Evolutionary conservation across 345 rosid species (phyloP).

Genomic region (Durio zibethinus): DNA sequence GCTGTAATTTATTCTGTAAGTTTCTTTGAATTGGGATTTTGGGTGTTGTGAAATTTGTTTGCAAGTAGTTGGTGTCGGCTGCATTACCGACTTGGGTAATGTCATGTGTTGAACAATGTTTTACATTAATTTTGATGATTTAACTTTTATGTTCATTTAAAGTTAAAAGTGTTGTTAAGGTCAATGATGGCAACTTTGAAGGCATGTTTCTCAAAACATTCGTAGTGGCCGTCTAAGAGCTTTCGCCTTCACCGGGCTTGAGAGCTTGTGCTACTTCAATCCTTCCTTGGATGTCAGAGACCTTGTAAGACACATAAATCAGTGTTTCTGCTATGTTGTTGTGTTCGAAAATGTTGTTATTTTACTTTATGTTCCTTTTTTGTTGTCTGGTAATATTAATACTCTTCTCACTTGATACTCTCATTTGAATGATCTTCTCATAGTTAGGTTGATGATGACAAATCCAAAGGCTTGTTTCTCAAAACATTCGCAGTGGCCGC

Average conservation of each 20-base stretch:
- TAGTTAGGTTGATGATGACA: not conserved
- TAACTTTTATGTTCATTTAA: too few relatives aligned
- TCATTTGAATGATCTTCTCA: not conserved
- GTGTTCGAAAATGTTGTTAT: not conserved
- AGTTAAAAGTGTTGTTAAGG: too few relatives aligned
- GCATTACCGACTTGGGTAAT: too few relatives aligned
- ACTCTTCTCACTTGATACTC: not conserved
- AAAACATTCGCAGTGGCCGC: constrained; percentile 61
- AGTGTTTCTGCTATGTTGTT: not conserved
- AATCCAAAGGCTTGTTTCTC: constrained; percentile 49
- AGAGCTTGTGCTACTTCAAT: constrained; percentile 37
- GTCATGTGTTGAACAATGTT: too few relatives aligned
- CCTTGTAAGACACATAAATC: not conserved
- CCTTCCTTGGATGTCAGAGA: constrained; percentile 28
- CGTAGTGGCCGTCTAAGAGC: constrained; percentile 60
- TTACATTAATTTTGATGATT: too few relatives aligned
- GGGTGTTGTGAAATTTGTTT: not conserved
- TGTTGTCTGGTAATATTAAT: too few relatives aligned
- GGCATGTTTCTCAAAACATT: constrained; percentile 69
- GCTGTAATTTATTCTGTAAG: not conserved
- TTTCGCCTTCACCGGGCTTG: constrained; percentile 52
- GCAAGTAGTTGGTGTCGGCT: too few relatives aligned
- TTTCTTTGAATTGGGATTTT: not conserved
- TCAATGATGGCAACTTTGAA: constrained; percentile 8
- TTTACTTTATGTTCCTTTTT: not conserved